Evolutionary conservation across 2,329 filamentous ascomycete genomes (phyloP).

Genomic region (Seiridium unicorne): DNA sequence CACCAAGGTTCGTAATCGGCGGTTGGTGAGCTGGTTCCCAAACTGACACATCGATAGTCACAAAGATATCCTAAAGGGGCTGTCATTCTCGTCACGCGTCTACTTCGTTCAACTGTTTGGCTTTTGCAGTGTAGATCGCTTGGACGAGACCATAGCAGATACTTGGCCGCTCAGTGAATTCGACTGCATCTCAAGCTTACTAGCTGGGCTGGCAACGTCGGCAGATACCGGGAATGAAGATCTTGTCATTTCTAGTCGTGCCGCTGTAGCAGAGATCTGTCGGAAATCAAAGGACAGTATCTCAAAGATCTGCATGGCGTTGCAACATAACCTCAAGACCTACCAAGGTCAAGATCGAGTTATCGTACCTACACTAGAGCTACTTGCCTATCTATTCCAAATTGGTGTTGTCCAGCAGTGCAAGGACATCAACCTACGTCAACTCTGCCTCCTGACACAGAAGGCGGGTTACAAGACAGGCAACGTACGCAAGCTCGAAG

Average conservation of each 20-base stretch:
- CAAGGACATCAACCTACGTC: slow-evolving; percentile 42
- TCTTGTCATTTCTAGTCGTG: slow-evolving; percentile 66
- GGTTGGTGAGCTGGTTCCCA: too few species aligned
- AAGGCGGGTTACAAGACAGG: slow-evolving; percentile 80
- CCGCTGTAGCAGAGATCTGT: slow-evolving; percentile 60
- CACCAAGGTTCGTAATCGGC: slow-evolving; percentile 38
- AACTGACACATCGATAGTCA: slow-evolving; percentile 30
- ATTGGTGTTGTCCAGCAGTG: slow-evolving; percentile 45
- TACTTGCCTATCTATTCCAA: slow-evolving; percentile 75
- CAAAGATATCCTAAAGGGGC: slow-evolving; percentile 29
- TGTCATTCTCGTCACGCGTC: slow-evolving; percentile 54
- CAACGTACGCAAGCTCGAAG: slow-evolving; percentile 78
- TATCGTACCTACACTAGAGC: slow-evolving; percentile 72
- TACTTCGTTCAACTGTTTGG: slow-evolving; percentile 59
- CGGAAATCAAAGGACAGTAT: slow-evolving; percentile 36
- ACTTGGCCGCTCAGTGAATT: slow-evolving; percentile 29
- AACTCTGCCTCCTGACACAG: slow-evolving; percentile 69
- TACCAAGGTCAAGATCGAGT: slow-evolving; percentile 66
- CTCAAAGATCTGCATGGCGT: slow-evolving; percentile 44
- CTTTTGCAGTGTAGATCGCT: slow-evolving; percentile 36
- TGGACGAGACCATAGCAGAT: slow-evolving; percentile 34
- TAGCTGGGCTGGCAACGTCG: slow-evolving; percentile 69
- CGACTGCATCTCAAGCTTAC: slow-evolving; percentile 49
- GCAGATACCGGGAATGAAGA: slow-evolving; percentile 78
- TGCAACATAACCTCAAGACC: slow-evolving; percentile 52